These are phyloP conservation scores for Magnolia changhungtana DNA, from an alignment of 164 flowering plant species.

Conservation along the genomic window DNA sequence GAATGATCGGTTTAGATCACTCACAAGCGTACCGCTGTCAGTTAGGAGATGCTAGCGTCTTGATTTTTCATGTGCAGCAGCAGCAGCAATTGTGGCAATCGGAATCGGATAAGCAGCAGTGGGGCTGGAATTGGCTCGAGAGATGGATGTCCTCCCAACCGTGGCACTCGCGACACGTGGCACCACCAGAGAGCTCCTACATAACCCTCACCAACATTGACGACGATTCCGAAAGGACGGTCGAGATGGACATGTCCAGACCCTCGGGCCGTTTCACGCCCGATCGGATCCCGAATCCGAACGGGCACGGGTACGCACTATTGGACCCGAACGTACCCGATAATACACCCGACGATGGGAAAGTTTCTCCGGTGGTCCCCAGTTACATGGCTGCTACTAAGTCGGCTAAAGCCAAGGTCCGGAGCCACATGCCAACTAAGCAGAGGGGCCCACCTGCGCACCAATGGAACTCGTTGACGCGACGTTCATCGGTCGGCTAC, in stretches of 20 bases:
- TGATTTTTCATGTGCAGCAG: slow-evolving; percentile 16
- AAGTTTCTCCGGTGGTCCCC: slow-evolving; percentile 35
- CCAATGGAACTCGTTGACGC: slow-evolving; percentile 65
- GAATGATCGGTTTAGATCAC: too few species aligned
- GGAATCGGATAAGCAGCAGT: slow-evolving; percentile 45
- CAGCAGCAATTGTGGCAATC: slow-evolving; percentile 19
- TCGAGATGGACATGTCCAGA: slow-evolving; percentile 62
- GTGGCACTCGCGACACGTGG: slow-evolving; percentile 31
- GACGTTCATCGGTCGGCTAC: slow-evolving; percentile 29
- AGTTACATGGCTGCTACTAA: slow-evolving; percentile 94
- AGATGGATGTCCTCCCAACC: slow-evolving; percentile 89
- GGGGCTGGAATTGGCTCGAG: slow-evolving; percentile 97
- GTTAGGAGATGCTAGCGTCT: too few species aligned
- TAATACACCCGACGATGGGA: not conserved
- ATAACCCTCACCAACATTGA: slow-evolving; percentile 39
- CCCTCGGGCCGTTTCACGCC: slow-evolving; percentile 20
- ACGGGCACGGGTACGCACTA: not conserved
- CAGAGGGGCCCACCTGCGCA: slow-evolving; percentile 25
- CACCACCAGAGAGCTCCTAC: slow-evolving; percentile 37
- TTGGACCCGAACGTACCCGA: not conserved
- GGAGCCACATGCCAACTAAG: slow-evolving; percentile 31
- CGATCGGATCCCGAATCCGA: slow-evolving; percentile 19
- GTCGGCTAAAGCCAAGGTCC: slow-evolving; percentile 80
- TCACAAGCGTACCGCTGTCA: not conserved
- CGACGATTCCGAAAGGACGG: slow-evolving; percentile 73